These are phyloP conservation scores for Sporothrix protearum DNA, from an alignment of 2,329 filamentous ascomycete genomes.

Conservation along the genomic window DNA sequence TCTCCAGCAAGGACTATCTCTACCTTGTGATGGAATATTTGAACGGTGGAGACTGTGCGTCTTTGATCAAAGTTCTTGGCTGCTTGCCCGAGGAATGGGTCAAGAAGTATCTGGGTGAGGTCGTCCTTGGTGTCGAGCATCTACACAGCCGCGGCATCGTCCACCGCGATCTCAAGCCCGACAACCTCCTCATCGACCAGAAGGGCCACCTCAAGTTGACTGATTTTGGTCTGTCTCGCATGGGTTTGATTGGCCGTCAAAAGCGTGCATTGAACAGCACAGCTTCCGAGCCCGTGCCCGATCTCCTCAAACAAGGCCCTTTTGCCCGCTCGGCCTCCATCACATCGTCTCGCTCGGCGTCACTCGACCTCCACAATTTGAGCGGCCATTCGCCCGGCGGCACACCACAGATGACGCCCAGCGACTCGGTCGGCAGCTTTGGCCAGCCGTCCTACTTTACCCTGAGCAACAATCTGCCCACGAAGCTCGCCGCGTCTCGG, in stretches of 20 bases:
- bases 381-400: conserved; percentile 69
- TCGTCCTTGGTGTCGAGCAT: conserved; percentile 94
- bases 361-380: conserved; percentile 72
- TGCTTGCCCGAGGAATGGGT: conserved; percentile 95
- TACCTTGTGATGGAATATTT: conserved; percentile 99
- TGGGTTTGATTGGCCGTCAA: conserved; percentile 94
- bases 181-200: conserved; percentile 95
- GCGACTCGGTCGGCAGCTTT: conserved; percentile 59
- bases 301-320: conserved; percentile 86
- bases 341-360: conserved; percentile 86
- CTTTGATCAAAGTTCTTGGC: conserved; percentile 88
- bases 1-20: conserved; percentile 97
- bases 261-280: conserved; percentile 82
- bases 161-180: conserved; percentile 93
- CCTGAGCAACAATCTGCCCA: conserved; percentile 49
- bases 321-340: conserved; percentile 84
- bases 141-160: conserved; percentile 92
- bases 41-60: conserved; percentile 95
- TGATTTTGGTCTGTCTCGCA: conserved; percentile 93
- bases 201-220: conserved; percentile 96
- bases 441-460: conserved; percentile 92
- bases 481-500: conserved; percentile 69
- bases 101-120: conserved; percentile 94
- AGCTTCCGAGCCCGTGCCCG: conserved; percentile 78
- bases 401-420: conserved; percentile 84